These are phyloP conservation scores for Starmerella tilneyi DNA, from an alignment of 805 yeast species.

Conservation along the genomic window DNA sequence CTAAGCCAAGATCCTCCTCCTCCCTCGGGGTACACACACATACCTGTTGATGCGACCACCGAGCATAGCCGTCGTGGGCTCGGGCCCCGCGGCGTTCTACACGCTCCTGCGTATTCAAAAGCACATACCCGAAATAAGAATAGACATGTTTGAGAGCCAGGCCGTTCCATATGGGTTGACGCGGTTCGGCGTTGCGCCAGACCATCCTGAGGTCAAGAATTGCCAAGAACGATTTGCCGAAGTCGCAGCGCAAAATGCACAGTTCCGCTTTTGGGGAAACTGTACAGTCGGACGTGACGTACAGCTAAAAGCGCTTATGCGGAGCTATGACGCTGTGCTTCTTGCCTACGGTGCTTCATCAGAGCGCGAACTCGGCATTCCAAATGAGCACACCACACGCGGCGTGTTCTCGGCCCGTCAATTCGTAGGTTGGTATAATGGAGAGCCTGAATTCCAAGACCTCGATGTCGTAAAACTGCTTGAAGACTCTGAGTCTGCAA, in stretches of 20 bases:
- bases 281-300: constrained; percentile 57
- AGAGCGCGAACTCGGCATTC: constrained; percentile 43
- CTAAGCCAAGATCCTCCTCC: no score
- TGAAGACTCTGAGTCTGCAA: constrained; percentile 49
- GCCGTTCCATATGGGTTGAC: constrained; percentile 90
- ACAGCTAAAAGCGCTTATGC: constrained; percentile 39
- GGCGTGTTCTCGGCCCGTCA: constrained; percentile 73
- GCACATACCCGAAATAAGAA: constrained; percentile 34
- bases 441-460: constrained; percentile 54
- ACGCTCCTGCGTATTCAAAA: constrained; percentile 66
- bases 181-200: constrained; percentile 97
- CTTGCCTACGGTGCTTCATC: constrained; percentile 71
- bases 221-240: constrained; percentile 60
- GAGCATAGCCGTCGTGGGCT: constrained; percentile 62
- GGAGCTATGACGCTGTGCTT: constrained; percentile 60
- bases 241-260: constrained; percentile 30
- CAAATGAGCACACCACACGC: constrained; percentile 43
- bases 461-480: constrained; percentile 44
- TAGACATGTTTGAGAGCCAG: constrained; percentile 71
- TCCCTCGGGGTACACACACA: no score
- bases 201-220: constrained; percentile 87
- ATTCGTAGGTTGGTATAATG: constrained; percentile 95
- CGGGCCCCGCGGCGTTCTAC: constrained; percentile 96
- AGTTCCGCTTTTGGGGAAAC: constrained; percentile 60
- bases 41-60: constrained; percentile 5